Evolutionary conservation across 495 filamentous ascomycete species (phyloP), one percentile per base, ranked within the genome.

Genomic region (Hypoxylon crocopeplum): DNA sequence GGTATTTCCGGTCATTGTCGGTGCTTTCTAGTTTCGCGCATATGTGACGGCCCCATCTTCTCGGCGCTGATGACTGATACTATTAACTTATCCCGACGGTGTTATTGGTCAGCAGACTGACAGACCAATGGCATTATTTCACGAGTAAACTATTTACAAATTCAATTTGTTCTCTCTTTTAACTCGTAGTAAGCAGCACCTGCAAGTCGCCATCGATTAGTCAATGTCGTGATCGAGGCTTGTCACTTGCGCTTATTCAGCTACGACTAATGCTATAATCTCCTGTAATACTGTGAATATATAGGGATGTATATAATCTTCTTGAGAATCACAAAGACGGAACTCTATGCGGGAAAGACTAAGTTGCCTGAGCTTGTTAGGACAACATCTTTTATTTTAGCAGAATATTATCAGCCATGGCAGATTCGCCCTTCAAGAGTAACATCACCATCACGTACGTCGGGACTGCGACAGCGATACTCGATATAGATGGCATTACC

Each of bases 381-480:
- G 4, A 8, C 8, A 27, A 27, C 24, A 27, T 27, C 24, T 27
- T 27, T 27, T 4, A 4, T 4, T 27, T 8, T 27, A 27, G 8
- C n/a, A 34, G 8, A 2, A 34, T 10, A 6, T 12, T 3, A n/a
- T 29, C 19, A 41, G 11, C 27, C 16, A 64, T 60, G 61, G 37
- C 45, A 8, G 7, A 39, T 12, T 24, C 19, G 5, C 29, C 46
- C 6, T 63, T 67, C 40, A 33, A 46, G 21, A 56, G 59, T 20
- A 51, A 40, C 42, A 19, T 75, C 20, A 67, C 58, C 29, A 59
- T 77, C 17, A 82, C 78, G 7, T 71, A 82, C 63, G 77, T 84
- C 54, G 76, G 74, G 34, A 83, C 80, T 0, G 80, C 80, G 11
- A 81, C 79, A 3, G 79, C 79, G 32, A 74, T 84, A 33, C 36